Percentiles rank a stretch among this genome's conserved stretches.
Conservation (phyloP, 1,284 basidiomycete species). For the Naganishia sp. region DNA sequence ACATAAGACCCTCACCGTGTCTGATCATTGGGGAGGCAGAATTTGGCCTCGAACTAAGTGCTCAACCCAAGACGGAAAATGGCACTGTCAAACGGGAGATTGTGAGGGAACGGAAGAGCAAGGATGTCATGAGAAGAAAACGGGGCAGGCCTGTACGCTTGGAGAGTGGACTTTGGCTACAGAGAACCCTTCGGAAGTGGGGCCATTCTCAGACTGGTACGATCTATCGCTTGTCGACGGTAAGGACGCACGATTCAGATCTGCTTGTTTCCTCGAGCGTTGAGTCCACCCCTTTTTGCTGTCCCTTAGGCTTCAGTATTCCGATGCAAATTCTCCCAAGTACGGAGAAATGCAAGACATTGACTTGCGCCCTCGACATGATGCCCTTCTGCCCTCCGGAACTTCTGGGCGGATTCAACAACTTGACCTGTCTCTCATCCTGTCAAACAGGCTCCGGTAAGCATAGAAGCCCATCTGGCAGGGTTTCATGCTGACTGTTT, state of each 20-base stretch:
- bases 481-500: not conserved
- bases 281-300: not conserved
- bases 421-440: slow-evolving; percentile 37
- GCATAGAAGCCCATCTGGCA: not conserved
- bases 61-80: not conserved
- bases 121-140: not conserved
- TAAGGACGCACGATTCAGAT: slow-evolving; percentile 15
- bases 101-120: slow-evolving; percentile 10
- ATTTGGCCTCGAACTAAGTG: slow-evolving; percentile 12
- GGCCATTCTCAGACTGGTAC: slow-evolving; percentile 37
- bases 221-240: slow-evolving; percentile 45
- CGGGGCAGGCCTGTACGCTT: not conserved
- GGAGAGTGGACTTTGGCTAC: slow-evolving; percentile 35
- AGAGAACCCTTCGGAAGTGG: slow-evolving; percentile 33
- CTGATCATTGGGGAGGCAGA: slow-evolving; percentile 12
- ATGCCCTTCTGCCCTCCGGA: slow-evolving; percentile 38
- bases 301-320: slow-evolving; percentile 41
- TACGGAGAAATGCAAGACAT: slow-evolving; percentile 32
- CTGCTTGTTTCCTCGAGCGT: not conserved
- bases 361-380: slow-evolving; percentile 39
- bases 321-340: slow-evolving; percentile 39
- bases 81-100: slow-evolving; percentile 4
- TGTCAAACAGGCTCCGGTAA: slow-evolving; percentile 1
- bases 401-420: slow-evolving; percentile 37
- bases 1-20: not conserved